Evolutionary conservation across 208 protist species (phyloP), one percentile per base, ranked within the genome.

Genomic region (Naegleria lovaniensis): DNA sequence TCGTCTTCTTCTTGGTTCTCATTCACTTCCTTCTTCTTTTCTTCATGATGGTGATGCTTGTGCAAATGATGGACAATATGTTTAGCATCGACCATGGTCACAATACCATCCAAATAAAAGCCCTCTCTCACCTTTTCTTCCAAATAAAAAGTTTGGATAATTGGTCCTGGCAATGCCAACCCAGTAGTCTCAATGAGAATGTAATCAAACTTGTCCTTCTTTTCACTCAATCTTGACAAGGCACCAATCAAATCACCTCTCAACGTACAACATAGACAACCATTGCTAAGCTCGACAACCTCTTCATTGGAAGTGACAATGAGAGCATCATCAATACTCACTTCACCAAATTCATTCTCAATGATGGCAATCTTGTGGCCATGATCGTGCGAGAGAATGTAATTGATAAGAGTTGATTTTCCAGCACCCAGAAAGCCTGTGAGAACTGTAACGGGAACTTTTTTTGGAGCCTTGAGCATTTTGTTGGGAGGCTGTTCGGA

Each of bases 221-320:
- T 93, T 91, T 92, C 19, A 3, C 19, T 29, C 22, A 67, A 67
- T 29, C 22, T 4, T 15, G 55, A 19, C 43, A 51, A 87, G 83
- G 43, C 41, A n/a, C 43, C 91, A 51, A 40, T 52, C 52, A 88
- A 93, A 29, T 67, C 55, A 29, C 55, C 55, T 67, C 55, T 96
- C 9, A 97, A 96, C 2, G 96, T 97, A 94, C 97, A 99, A 92
- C 97, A 98, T 92, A 98, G 96, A 93, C 97, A 98, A 9, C 98
- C 98, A 91, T 98, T 99, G 75, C 95, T 95, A 67, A 98, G 93
- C 94, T 99, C 97, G 29, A 98, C 90, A 95, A 97, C 98, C 93
- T 98, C 97, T 88, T 98, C 96, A 88, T 97, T 97, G 1, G 22
- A 40, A 36, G 96, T 97, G 43, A 98, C 90, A 6, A 96, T 95